Conservation (phyloP, 2,329 filamentous ascomycete species). For the Diaporthe citrichinensis region DNA sequence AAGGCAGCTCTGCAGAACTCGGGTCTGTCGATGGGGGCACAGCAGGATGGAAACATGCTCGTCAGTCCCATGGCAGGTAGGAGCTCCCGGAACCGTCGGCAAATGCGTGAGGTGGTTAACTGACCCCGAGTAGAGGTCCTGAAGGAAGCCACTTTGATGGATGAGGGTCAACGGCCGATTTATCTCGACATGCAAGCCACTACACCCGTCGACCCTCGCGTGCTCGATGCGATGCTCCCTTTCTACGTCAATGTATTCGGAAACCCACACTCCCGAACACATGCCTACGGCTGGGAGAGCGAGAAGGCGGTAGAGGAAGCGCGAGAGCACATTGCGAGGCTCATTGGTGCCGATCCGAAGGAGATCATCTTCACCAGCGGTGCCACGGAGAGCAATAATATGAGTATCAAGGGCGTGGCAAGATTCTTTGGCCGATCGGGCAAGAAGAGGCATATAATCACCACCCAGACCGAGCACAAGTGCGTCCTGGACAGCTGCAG, state of each 20-base stretch:
- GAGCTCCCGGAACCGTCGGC: slow-evolving; percentile 24
- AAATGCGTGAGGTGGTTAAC: slow-evolving; percentile 8
- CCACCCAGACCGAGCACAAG: slow-evolving; percentile 98
- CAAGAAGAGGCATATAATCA: slow-evolving; percentile 99
- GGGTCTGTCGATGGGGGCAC: slow-evolving; percentile 66
- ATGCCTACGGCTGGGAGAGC: slow-evolving; percentile 98
- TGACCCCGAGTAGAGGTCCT: slow-evolving; percentile 73
- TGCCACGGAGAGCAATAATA: slow-evolving; percentile 98
- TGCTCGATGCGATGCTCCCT: slow-evolving; percentile 96
- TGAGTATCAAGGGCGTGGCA: slow-evolving; percentile 99
- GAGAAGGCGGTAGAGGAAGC: slow-evolving; percentile 94
- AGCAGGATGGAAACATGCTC: slow-evolving; percentile 73
- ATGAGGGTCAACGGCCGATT: slow-evolving; percentile 92
- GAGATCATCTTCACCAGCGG: slow-evolving; percentile 99
- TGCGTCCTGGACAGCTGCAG: slow-evolving; percentile 98
- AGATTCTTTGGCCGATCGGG: slow-evolving; percentile 92
- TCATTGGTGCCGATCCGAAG: slow-evolving; percentile 95
- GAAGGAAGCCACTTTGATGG: slow-evolving; percentile 93
- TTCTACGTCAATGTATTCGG: slow-evolving; percentile 95
- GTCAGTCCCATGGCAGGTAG: slow-evolving; percentile 84
- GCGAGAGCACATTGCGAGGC: slow-evolving; percentile 82
- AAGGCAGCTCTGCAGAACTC: slow-evolving; percentile 83
- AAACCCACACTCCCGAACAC: slow-evolving; percentile 96
- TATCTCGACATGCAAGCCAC: slow-evolving; percentile 99
- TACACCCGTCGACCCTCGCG: slow-evolving; percentile 92